Evolutionary conservation across 2,329 filamentous ascomycete genomes (phyloP).

Genomic region (Xylogone sp.): DNA sequence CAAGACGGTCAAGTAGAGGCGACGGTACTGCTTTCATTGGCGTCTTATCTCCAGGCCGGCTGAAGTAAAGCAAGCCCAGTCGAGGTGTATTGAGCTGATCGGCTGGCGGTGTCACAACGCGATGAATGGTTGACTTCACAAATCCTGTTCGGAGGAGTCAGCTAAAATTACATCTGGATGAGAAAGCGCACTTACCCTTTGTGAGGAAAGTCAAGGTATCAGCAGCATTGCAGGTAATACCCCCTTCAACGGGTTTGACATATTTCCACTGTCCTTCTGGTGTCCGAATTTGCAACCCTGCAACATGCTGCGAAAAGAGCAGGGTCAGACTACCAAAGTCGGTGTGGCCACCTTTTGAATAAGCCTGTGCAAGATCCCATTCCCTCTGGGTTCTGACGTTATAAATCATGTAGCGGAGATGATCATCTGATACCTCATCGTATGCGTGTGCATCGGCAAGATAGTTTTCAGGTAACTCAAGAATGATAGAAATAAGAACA

Average conservation of each 20-base stretch:
- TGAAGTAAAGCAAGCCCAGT: constrained; percentile 42
- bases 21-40: constrained; percentile 31
- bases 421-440: constrained; percentile 48
- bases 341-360: constrained; percentile 46
- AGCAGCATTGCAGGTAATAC: constrained; percentile 50
- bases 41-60: constrained; percentile 27
- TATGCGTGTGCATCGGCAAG: constrained; percentile 52
- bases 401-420: constrained; percentile 59
- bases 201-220: constrained; percentile 47
- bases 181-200: constrained; percentile 18
- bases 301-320: constrained; percentile 54
- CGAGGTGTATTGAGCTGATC: constrained; percentile 42
- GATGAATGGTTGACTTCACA: constrained; percentile 40
- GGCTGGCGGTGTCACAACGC: constrained; percentile 38
- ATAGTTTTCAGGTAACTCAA: constrained; percentile 54
- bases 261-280: constrained; percentile 44
- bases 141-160: constrained; percentile 31
- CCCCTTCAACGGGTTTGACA: constrained; percentile 42
- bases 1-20: constrained; percentile 32
- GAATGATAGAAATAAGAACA: constrained; percentile 50
- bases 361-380: constrained; percentile 37
- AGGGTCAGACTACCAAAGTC: constrained; percentile 54
- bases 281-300: constrained; percentile 49
- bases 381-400: constrained; percentile 41
- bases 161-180: background rate